Conservation (phyloP, 345 rosid species). For the Populus alba region DNA sequence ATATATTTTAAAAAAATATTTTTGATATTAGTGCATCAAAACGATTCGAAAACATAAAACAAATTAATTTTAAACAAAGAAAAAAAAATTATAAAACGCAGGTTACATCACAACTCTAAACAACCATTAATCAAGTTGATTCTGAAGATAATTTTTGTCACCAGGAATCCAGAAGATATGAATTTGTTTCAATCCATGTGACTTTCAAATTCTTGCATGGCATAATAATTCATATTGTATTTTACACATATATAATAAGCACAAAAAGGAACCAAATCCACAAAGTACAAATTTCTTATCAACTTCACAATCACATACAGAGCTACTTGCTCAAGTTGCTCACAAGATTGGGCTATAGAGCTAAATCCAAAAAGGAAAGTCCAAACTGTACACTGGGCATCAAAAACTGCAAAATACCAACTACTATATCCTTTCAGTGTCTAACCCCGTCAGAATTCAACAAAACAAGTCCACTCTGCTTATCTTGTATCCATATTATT, state of each 20-base stretch:
- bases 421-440: neutral
- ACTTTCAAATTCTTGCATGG: too few relatives aligned
- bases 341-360: neutral
- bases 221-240: too few relatives aligned
- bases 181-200: too few relatives aligned
- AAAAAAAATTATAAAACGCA: too few relatives aligned
- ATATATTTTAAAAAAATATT: too few relatives aligned
- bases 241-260: too few relatives aligned
- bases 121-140: neutral
- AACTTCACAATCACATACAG: too few relatives aligned
- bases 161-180: neutral
- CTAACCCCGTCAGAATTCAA: neutral
- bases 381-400: neutral
- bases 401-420: neutral
- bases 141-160: neutral
- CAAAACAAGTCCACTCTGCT: neutral
- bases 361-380: neutral
- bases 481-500: neutral
- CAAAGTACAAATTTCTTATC: too few relatives aligned
- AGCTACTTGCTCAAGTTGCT: rapidly evolving
- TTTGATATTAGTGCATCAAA: too few relatives aligned
- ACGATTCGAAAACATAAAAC: too few relatives aligned
- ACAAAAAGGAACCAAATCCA: too few relatives aligned
- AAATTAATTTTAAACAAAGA: too few relatives aligned
- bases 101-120: rapidly evolving